phyloP scores from a whole-genome alignment of 2,329 filamentous ascomycete species.

The Bisporella sp. region DNA sequence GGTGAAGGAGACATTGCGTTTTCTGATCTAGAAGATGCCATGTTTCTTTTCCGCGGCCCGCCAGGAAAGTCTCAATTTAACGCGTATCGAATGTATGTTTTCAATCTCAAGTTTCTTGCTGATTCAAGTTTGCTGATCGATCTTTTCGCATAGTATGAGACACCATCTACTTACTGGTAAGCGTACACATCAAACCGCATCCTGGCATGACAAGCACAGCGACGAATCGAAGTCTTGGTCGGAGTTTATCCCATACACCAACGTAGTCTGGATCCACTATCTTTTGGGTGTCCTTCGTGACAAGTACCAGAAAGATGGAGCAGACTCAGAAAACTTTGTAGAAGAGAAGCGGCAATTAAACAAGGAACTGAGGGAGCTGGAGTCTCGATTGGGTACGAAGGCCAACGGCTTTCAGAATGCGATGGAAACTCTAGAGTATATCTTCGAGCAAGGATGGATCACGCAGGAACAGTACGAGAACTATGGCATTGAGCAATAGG shows the following conservation, averaged over 20 bases:
- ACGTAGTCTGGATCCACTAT: slow-evolving; percentile 59
- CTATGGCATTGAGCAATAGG: too few relatives aligned
- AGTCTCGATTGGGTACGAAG: slow-evolving; percentile 33
- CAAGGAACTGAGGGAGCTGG: slow-evolving; percentile 40
- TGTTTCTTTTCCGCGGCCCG: slow-evolving; percentile 52
- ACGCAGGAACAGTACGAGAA: background rate
- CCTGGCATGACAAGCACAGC: slow-evolving; percentile 10
- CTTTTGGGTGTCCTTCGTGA: slow-evolving; percentile 45
- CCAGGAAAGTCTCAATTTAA: slow-evolving; percentile 48
- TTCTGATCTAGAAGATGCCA: slow-evolving; percentile 53
- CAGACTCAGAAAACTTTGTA: background rate
- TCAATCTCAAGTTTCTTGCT: slow-evolving; percentile 33
- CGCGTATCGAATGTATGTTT: slow-evolving; percentile 54
- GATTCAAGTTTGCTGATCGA: slow-evolving; percentile 25
- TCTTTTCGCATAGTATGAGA: slow-evolving; percentile 32
- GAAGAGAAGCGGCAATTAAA: background rate
- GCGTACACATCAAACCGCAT: slow-evolving; percentile 5
- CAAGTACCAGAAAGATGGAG: slow-evolving; percentile 3
- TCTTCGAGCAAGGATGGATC: background rate
- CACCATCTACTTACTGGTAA: slow-evolving; percentile 16
- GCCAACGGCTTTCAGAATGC: background rate
- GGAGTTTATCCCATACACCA: slow-evolving; percentile 51
- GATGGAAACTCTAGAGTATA: background rate
- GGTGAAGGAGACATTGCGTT: slow-evolving; percentile 36
- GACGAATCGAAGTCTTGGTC: slow-evolving; percentile 36